These are phyloP conservation scores for Cetraspora pellucida DNA, from an alignment of 192 early-diverging fungal genomes.

Conservation along the genomic window DNA sequence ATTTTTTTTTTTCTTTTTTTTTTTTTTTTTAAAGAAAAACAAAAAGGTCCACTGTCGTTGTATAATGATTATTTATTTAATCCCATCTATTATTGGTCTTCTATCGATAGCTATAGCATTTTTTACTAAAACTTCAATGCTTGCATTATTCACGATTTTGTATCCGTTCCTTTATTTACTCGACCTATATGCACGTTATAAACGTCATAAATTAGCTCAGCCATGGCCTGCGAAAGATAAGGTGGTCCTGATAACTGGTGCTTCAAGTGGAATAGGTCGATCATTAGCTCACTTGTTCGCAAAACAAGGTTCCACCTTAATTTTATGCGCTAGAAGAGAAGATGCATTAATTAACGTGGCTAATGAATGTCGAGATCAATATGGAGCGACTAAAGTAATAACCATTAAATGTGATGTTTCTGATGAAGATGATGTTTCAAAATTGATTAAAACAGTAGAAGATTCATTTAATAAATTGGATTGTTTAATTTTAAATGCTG, in stretches of 20 bases:
- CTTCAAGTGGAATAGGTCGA: slow-evolving; percentile 71
- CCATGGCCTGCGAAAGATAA: background rate
- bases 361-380: background rate
- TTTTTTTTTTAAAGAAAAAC: no score
- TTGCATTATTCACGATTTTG: background rate
- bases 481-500: slow-evolving; percentile 29
- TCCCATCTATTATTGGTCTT: no score
- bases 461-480: background rate
- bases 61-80: no score
- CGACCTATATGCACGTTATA: background rate
- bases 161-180: background rate
- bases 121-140: background rate
- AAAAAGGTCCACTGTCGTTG: no score
- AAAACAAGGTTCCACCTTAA: slow-evolving; percentile 58
- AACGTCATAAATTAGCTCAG: background rate
- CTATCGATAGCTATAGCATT: background rate
- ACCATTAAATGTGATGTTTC: background rate
- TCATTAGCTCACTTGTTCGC: slow-evolving; percentile 73
- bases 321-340: slow-evolving; percentile 30
- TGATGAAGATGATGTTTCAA: background rate
- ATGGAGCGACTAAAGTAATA: background rate
- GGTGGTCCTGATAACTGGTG: slow-evolving; percentile 53
- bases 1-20: no score
- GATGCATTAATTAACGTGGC: background rate
- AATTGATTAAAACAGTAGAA: background rate